These are phyloP conservation scores for Salix exigua DNA, from an alignment of 345 rosid species.

Conservation along the genomic window DNA sequence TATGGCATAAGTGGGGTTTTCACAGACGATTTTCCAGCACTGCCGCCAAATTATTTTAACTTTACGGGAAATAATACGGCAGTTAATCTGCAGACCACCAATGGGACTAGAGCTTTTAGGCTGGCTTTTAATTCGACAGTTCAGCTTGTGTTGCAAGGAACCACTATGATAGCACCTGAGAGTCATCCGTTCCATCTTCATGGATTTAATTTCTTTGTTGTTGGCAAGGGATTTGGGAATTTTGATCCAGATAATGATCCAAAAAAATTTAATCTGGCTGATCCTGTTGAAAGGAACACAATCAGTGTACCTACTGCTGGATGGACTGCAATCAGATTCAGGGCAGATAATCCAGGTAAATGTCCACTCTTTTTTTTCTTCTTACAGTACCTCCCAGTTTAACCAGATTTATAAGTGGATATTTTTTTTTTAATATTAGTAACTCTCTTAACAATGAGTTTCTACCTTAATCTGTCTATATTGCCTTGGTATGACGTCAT, in stretches of 20 bases:
- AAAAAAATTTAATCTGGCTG: slow-evolving; percentile 14
- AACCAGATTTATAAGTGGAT: background rate
- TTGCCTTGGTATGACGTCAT: background rate
- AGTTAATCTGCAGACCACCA: background rate
- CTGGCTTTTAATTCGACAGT: slow-evolving; percentile 14
- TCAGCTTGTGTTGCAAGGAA: slow-evolving; percentile 22
- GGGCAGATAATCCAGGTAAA: slow-evolving; percentile 21
- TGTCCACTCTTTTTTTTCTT: background rate
- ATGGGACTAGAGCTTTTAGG: slow-evolving; percentile 19
- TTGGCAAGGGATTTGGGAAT: slow-evolving; percentile 20
- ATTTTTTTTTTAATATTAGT: background rate
- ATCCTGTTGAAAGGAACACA: slow-evolving; percentile 23
- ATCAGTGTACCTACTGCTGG: slow-evolving; percentile 17
- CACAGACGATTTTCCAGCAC: slow-evolving; percentile 64
- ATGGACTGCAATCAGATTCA: slow-evolving; percentile 23
- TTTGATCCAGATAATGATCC: slow-evolving; percentile 12
- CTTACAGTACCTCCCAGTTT: background rate
- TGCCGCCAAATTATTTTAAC: slow-evolving; percentile 44
- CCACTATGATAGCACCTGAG: slow-evolving; percentile 16
- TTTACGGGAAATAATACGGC: slow-evolving; percentile 42
- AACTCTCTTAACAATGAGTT: background rate
- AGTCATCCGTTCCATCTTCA: slow-evolving; percentile 22
- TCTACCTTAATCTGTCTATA: background rate
- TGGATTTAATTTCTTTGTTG: slow-evolving; percentile 17
- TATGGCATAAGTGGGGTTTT: slow-evolving; percentile 51